A percentile compares a stretch with the other conserved stretches of the same genome.
These are phyloP conservation scores for Rhizopus microsporus DNA, from an alignment of 371 early-diverging fungal species.

Conservation along the genomic window DNA sequence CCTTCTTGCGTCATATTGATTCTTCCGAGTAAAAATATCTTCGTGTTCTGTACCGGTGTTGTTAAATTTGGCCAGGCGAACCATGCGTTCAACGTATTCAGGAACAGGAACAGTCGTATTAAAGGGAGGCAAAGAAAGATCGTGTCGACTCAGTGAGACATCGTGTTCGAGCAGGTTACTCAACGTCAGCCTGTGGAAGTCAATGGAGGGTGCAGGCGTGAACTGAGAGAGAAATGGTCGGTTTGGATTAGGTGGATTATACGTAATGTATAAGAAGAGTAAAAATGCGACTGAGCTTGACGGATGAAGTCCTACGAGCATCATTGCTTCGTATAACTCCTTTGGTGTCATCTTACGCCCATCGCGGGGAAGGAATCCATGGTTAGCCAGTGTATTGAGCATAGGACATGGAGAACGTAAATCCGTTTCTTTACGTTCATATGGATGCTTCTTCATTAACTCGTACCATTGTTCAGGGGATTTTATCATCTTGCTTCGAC, in stretches of 20 bases:
- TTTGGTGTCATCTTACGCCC: slow-evolving; percentile 34
- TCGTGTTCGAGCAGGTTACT: slow-evolving; percentile 42
- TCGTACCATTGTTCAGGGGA: slow-evolving; percentile 23
- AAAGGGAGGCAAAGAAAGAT: slow-evolving; percentile 16
- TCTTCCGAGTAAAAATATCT: slow-evolving; percentile 18
- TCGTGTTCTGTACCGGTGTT: not conserved
- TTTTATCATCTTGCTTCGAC: slow-evolving; percentile 11
- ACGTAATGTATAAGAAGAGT: slow-evolving; percentile 12
- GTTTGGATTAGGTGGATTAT: slow-evolving; percentile 15
- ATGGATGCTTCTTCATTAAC: slow-evolving; percentile 29
- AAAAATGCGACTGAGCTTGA: slow-evolving; percentile 11
- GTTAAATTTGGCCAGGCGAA: slow-evolving; percentile 4
- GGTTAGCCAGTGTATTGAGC: slow-evolving; percentile 45
- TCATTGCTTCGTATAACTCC: slow-evolving; percentile 25
- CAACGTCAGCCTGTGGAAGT: slow-evolving; percentile 28
- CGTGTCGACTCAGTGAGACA: slow-evolving; percentile 36
- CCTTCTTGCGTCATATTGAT: slow-evolving; percentile 23
- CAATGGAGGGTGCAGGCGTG: slow-evolving; percentile 3
- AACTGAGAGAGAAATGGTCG: slow-evolving; percentile 14
- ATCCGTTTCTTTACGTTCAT: slow-evolving; percentile 16
- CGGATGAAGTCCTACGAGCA: slow-evolving; percentile 21
- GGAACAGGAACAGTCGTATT: slow-evolving; percentile 11
- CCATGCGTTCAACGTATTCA: slow-evolving; percentile 19
- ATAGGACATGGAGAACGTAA: slow-evolving; percentile 42
- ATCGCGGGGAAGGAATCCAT: slow-evolving; percentile 36